Base-by-base conservation (phyloP, 352 stramenopile species). In the Phytophthora sansomeana region DNA sequence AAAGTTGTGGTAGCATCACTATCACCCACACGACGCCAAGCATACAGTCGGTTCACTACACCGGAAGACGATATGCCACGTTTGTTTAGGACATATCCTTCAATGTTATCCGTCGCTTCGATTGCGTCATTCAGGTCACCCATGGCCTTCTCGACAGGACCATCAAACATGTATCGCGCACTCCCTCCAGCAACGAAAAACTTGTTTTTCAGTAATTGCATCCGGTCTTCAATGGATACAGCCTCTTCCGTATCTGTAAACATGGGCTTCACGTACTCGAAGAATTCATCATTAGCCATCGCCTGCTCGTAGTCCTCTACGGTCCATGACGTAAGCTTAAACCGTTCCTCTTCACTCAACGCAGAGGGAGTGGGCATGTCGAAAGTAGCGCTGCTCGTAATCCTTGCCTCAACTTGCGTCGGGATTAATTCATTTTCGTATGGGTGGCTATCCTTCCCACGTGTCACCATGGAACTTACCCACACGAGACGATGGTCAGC, bases 161-260 rank as follows among this genome's bases (percentile, higher is more conserved):
- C 26, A 38, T 41, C 48, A 46, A 66, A 53, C 58, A 66, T 66
- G 21, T 59, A 24, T 10, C 58, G 38, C 29, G 58, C 47, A 33
- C 30, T 66, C 16, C 39, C 58, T 10, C 38, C 47, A 17, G 32
- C 58, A 14, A 53, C 39, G 29, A 19, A 46, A 24, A 53, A 47
- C 17, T 58, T 65, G 4, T 41, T 29, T 36, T 58, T 29, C 28
- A 66, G 30, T 28, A 47, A 39, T 30, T 36, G 19, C 1, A 26
- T 60, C 10, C 53, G n/a, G 24, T 60, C 50, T 8, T 38, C 43
- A 6, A 35, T 24, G 32, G 50, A 38, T 35, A 55, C 10, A 14
- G 17, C 4, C n/a, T 47, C 10, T 33, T 21, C 47, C 17, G 35
- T 26, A 28, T 46, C 29, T 10, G 35, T 35, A 11, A 61, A 32